A percentile compares a stretch with the other conserved stretches of the same genome.
Conservation (phyloP, 2,329 filamentous ascomycete species). For the Ophiostoma novo-ulmi region DNA sequence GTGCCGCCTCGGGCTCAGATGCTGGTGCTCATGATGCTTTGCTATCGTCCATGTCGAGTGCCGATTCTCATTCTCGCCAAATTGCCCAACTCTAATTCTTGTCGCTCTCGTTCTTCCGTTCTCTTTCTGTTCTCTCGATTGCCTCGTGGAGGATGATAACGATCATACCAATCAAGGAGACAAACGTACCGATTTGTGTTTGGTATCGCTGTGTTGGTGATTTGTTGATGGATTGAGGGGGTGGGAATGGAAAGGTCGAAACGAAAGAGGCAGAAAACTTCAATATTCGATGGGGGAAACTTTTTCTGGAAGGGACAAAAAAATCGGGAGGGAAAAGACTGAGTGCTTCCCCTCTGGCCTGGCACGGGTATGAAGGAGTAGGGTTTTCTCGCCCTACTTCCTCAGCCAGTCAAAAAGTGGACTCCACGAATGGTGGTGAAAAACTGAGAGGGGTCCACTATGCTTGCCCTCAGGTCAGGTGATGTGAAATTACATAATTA, state of each 20-base stretch:
- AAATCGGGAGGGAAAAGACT: slow-evolving; percentile 22
- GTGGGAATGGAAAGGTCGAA: slow-evolving; percentile 23
- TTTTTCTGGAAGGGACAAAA: slow-evolving; percentile 27
- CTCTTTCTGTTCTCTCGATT: slow-evolving; percentile 8
- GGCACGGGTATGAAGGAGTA: slow-evolving; percentile 30
- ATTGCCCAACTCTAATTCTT: not conserved
- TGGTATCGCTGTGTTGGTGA: slow-evolving; percentile 40
- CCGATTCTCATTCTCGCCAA: not conserved
- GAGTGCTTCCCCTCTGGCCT: slow-evolving; percentile 10
- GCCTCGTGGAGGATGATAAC: not conserved
- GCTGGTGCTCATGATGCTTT: not conserved
- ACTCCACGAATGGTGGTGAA: not conserved
- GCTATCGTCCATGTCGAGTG: not conserved
- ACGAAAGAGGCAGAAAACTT: slow-evolving; percentile 17
- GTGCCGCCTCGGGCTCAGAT: not conserved
- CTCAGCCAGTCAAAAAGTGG: slow-evolving; percentile 18
- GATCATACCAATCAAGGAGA: slow-evolving; percentile 16
- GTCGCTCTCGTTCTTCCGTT: not conserved
- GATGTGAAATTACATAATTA: not conserved
- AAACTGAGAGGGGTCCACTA: not conserved
- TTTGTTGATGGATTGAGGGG: slow-evolving; percentile 24
- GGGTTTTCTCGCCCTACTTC: slow-evolving; percentile 41
- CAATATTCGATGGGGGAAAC: slow-evolving; percentile 20
- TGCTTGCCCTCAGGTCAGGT: not conserved
- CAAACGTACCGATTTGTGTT: slow-evolving; percentile 49